phyloP scores from a whole-genome alignment of 2,329 filamentous ascomycete genomes.

The Arachnomyces sp. region DNA sequence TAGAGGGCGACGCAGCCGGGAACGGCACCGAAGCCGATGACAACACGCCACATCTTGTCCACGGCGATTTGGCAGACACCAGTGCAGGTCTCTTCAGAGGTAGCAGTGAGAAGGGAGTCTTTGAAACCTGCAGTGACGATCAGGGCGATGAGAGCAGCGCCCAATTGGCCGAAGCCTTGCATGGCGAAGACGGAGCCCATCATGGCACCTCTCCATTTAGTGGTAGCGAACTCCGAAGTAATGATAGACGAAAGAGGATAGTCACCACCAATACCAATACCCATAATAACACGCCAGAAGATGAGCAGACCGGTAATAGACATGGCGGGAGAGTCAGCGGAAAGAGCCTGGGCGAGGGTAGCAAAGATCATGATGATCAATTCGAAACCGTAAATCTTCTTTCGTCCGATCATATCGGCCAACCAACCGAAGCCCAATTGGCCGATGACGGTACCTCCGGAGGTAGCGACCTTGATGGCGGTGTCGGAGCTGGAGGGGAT shows the following conservation, averaged over 20 bases:
- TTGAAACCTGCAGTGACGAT: slow-evolving; percentile 67
- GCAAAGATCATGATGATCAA: slow-evolving; percentile 73
- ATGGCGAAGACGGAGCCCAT: slow-evolving; percentile 81
- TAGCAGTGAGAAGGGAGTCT: slow-evolving; percentile 47
- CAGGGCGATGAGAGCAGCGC: slow-evolving; percentile 65
- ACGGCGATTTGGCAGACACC: slow-evolving; percentile 60
- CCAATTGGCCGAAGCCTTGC: slow-evolving; percentile 76
- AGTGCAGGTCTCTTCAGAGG: slow-evolving; percentile 49
- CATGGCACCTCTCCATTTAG: slow-evolving; percentile 79
- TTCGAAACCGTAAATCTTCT: slow-evolving; percentile 78
- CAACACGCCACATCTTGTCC: slow-evolving; percentile 78
- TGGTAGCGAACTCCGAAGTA: slow-evolving; percentile 79
- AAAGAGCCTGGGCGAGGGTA: slow-evolving; percentile 62
- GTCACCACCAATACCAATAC: slow-evolving; percentile 70
- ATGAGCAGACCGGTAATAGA: slow-evolving; percentile 51
- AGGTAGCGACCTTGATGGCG: slow-evolving; percentile 78
- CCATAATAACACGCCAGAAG: slow-evolving; percentile 77
- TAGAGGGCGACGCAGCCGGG: slow-evolving; percentile 75
- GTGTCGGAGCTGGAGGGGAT: slow-evolving; percentile 64
- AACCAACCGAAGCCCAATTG: slow-evolving; percentile 72
- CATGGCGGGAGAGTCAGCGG: slow-evolving; percentile 54
- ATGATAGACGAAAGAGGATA: slow-evolving; percentile 78
- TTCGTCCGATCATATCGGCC: slow-evolving; percentile 69
- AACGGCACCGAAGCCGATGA: slow-evolving; percentile 74
- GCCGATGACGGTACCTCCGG: slow-evolving; percentile 72